Evolutionary conservation across 345 rosid species (phyloP), one percentile per base, ranked within the genome.

Genomic region (Cardiospermum halicacabum): DNA sequence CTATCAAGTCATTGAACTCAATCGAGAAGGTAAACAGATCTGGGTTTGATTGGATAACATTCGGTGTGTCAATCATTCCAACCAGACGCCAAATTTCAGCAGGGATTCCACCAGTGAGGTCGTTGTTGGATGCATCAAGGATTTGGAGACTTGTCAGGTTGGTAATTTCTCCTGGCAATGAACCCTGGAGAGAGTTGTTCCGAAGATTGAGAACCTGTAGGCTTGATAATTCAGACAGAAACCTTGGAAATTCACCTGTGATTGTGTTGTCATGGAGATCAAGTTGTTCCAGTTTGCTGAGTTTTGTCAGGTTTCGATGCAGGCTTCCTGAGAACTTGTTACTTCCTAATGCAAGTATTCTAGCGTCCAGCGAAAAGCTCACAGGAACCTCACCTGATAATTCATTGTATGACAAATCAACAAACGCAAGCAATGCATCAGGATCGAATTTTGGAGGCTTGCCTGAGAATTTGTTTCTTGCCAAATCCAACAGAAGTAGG

Each of bases 251-350:
- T 53, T 71, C 65, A 36, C 78, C 76, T 3, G 81, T 54, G 72
- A 77, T 74, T 19, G 56, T 42, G 68, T 74, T 77, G 78, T 77
- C 72, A 2, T 60, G 68, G 48, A 70, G 73, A 64, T 77, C 73
- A 32, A 74, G 65, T n/a, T 67, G 71, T 43, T 70, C 58, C 31
- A 74, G 78, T 59, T 70, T 73, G 61, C 22, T 73, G 53, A 77
- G 47, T 53, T 64, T 64, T 2, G 65, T 64, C 30, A 74, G 65
- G 53, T 71, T 74, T 11, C 12, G n/a, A 19, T 78, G 75, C 25
- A 68, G 32, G 34, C 31, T 59, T 45, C 78, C 78, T 2, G 75
- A 67, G 73, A 74, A 74, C 13, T 60, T 67, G 16, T 74, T 77
- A 59, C 68, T 59, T 54, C 73, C 70, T 1, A 71, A 40, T 19